Evolutionary conservation across 2,329 filamentous ascomycete genomes (phyloP).

Genomic region (Stachybotrys elegans): DNA sequence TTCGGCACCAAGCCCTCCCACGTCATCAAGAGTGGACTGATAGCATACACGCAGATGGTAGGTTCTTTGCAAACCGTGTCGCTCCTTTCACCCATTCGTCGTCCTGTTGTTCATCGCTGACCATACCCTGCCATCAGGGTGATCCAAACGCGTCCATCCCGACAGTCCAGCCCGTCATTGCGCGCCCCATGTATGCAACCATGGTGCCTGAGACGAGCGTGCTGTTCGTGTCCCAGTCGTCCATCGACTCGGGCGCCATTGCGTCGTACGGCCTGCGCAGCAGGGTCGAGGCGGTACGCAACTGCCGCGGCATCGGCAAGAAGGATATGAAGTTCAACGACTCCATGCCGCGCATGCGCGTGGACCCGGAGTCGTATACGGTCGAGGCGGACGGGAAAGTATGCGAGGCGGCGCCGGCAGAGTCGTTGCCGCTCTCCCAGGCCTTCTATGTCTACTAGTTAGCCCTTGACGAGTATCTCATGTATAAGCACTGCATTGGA

Average conservation of each 20-base stretch:
- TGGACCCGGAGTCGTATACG: slow-evolving; percentile 85
- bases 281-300: slow-evolving; percentile 72
- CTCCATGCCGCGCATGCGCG: slow-evolving; percentile 76
- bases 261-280: slow-evolving; percentile 72
- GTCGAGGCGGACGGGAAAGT: slow-evolving; percentile 79
- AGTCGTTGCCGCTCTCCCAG: slow-evolving; percentile 70
- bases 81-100: neutral
- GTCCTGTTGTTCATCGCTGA: slow-evolving; percentile 1
- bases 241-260: slow-evolving; percentile 61
- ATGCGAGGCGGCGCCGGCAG: slow-evolving; percentile 69
- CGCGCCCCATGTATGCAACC: slow-evolving; percentile 80
- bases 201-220: slow-evolving; percentile 68
- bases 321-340: slow-evolving; percentile 89
- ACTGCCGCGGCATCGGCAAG: slow-evolving; percentile 73
- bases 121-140: slow-evolving; percentile 43
- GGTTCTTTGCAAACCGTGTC: slow-evolving; percentile 13
- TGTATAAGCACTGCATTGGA: too few relatives aligned
- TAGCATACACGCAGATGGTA: slow-evolving; percentile 80
- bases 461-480: too few relatives aligned
- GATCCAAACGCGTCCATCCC: slow-evolving; percentile 82
- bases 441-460: slow-evolving; percentile 71
- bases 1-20: slow-evolving; percentile 83
- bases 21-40: slow-evolving; percentile 84
- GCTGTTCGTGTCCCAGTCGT: slow-evolving; percentile 75
- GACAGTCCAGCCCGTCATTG: slow-evolving; percentile 77